phyloP scores from a whole-genome alignment of 495 filamentous ascomycete genomes.

The Daldinia caldariorum region DNA sequence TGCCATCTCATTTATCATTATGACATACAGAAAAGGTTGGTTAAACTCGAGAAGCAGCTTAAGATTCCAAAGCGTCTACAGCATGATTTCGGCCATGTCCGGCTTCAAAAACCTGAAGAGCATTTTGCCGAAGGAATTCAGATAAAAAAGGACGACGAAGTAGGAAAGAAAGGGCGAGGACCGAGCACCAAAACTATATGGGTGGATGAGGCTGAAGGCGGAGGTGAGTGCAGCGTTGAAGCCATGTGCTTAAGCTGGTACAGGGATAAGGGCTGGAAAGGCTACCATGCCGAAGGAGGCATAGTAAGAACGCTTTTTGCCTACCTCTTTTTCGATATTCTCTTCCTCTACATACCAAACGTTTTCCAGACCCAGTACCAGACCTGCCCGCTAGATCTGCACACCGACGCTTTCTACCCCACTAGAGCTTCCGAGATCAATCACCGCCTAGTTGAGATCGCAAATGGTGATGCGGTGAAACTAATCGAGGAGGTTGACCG shows the following conservation, averaged over 20 bases:
- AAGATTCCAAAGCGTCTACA: slow-evolving; percentile 86
- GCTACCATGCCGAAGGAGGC: slow-evolving; percentile 90
- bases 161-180: slow-evolving; percentile 53
- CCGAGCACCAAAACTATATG: slow-evolving; percentile 83
- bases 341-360: slow-evolving; percentile 94
- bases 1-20: slow-evolving; percentile 94
- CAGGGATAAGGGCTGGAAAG: slow-evolving; percentile 85
- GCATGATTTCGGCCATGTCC: slow-evolving; percentile 91
- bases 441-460: slow-evolving; percentile 83
- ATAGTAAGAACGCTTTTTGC: slow-evolving; percentile 91
- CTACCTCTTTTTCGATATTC: slow-evolving; percentile 90
- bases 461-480: slow-evolving; percentile 73
- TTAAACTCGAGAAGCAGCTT: slow-evolving; percentile 85
- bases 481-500: slow-evolving; percentile 74
- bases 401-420: slow-evolving; percentile 93
- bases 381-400: slow-evolving; percentile 90
- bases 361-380: slow-evolving; percentile 97
- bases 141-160: slow-evolving; percentile 66
- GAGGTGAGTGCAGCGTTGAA: slow-evolving; percentile 82
- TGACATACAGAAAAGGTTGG: slow-evolving; percentile 90
- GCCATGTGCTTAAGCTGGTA: slow-evolving; percentile 93
- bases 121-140: slow-evolving; percentile 79
- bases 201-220: slow-evolving; percentile 76
- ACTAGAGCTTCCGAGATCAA: slow-evolving; percentile 88
- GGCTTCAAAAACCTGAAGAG: slow-evolving; percentile 76